Evolutionary conservation across 257 asterid species (phyloP), one percentile per base, ranked within the genome.

Genomic region (Solanum piurae): DNA sequence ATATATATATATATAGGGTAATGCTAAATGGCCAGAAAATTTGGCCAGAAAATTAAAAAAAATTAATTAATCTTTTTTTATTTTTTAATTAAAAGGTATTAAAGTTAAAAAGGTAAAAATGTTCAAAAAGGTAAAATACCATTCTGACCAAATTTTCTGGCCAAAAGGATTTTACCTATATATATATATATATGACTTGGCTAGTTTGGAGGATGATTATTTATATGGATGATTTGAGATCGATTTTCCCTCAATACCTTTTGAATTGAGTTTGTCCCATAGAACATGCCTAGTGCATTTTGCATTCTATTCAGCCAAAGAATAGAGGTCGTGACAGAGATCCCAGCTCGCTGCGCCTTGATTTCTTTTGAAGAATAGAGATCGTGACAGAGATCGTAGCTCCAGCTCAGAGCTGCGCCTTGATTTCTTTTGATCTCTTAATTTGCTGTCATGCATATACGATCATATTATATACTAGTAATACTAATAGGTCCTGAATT

Each of bases 401-500:
- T 52, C 16, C 16, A 18, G 23, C 4, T 3, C 2, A 29, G 31
- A 29, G 23, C 1, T 52, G n/a, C 64, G 3, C 64, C n/a, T 55
- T 18, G 29, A 75, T 75, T 75, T 36, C 11, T 75, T 37, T 40
- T 20, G 3, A 75, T 75, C 34, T 38, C 55, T 37, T 55, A 55
- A 55, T 55, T 38, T 75, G 55, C 33, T 75, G 21, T 75, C 83
- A 75, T 37, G 55, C 55, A 75, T 37, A 74, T 23, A 72, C 0
- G n/a, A 52, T 55, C 62, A 55, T 55, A 18, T 55, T 52, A 52
- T 52, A 52, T 49, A 46, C 18, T 46, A 52, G 23, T 14, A 5
- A 52, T 52, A 52, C 62, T 2, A 52, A 18, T 85, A 83, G 90
- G 89, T 42, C 87, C 74, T 38, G 36, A 72, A 83, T 52, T 73